phyloP scores from a whole-genome alignment of 116 monocot genomes.

The Zostera marina region DNA sequence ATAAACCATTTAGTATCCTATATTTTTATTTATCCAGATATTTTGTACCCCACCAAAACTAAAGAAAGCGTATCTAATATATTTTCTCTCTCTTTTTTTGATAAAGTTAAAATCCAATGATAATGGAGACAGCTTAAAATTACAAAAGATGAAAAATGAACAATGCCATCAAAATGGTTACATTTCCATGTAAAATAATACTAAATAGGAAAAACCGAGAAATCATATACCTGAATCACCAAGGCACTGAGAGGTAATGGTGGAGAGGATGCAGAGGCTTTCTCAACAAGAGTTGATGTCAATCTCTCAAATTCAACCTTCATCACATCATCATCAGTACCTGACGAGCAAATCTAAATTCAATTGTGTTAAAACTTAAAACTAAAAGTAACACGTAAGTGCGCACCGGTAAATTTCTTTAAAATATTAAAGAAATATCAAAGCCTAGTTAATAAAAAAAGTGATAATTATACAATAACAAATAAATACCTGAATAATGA shows the following conservation, averaged over 20 bases:
- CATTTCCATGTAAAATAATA: background rate
- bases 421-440: background rate
- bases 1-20: too few species aligned
- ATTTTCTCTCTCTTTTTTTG: too few species aligned
- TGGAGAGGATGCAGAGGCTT: constrained; percentile 60
- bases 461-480: background rate
- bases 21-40: too few species aligned
- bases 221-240: constrained; percentile 61
- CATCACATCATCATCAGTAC: constrained; percentile 42
- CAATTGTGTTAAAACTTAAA: background rate
- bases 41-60: too few species aligned
- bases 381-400: background rate
- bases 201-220: background rate
- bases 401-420: background rate
- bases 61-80: too few species aligned
- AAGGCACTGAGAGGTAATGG: constrained; percentile 64
- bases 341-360: constrained; percentile 61
- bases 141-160: too few species aligned
- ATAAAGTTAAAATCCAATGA: too few species aligned
- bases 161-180: too few species aligned
- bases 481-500: constrained; percentile 72
- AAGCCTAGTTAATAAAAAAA: background rate
- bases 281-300: constrained; percentile 30
- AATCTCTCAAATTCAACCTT: constrained; percentile 68
- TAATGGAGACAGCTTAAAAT: too few species aligned